Base-by-base conservation (phyloP, 805 yeast genomes). In the Saccharomycopsis vini region DNA sequence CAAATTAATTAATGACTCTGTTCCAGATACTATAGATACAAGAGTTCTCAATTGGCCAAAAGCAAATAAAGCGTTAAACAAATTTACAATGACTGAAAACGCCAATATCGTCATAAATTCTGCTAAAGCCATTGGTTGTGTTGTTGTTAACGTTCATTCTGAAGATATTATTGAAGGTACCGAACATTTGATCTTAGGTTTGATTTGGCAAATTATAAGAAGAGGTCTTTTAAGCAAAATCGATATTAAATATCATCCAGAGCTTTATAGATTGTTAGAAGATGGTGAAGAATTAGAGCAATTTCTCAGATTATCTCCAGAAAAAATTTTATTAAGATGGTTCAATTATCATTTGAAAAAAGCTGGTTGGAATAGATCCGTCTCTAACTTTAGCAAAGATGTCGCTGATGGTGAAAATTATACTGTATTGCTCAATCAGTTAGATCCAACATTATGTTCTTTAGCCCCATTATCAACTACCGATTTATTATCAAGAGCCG, bases 61-160 rank as follows among this genome's bases (percentile, higher is more conserved):
- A 61, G 73, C 73, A 54, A 83, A 82, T 47, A 89, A 86, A 64
- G 64, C 74, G 15, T 73, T 92, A 61, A 92, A 92, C 70, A 86
- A 87, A 59, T 92, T 92, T 72, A 92, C 89, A 52, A 90, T 94
- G 79, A 76, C 84, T 52, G 98, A 92, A 67, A 92, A 92, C 64
- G 96, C 97, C 43, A 92, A 92, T 66, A 89, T 92, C 53, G 97
- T 92, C 31, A 86, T 92, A 65, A 92, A 92, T 64, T 92, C 98
- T 2, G 98, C 98, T 24, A 92, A 92, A 67, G 98, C 97, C 42
- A 92, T 92, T 65, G 98, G 98, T 18, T 90, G 97, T 72, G 84
- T 92, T 46, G 97, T 92, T 40, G 97, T 92, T 41, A 92, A 92
- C 59, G 97, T 92, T 40, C 97, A 90, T 56, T 84, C 97, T 13